These are phyloP conservation scores for Alloascoidea africana DNA, from an alignment of 805 yeast species.

Conservation along the genomic window DNA sequence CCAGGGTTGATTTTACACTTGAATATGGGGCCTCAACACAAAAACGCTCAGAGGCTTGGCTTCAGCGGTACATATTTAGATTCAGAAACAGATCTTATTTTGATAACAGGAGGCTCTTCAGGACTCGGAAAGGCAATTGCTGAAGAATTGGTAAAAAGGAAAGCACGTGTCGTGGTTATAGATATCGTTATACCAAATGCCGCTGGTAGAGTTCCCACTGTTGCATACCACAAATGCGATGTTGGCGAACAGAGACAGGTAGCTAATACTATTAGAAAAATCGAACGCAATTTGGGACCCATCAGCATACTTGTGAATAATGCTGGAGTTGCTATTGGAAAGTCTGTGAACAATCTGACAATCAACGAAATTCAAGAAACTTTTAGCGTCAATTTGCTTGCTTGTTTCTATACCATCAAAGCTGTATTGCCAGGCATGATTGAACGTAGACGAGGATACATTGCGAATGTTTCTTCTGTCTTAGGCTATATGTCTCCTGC, in stretches of 20 bases:
- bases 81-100: conserved; percentile 33
- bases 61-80: neutral
- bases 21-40: too few species aligned
- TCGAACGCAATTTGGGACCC: conserved; percentile 34
- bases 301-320: conserved; percentile 68
- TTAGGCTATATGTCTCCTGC: conserved; percentile 82
- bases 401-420: conserved; percentile 57
- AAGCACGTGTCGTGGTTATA: conserved; percentile 44
- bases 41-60: neutral
- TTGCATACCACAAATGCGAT: conserved; percentile 52
- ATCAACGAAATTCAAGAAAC: conserved; percentile 46
- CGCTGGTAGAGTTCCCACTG: conserved; percentile 21
- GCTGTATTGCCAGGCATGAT: conserved; percentile 66
- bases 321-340: conserved; percentile 63
- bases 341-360: conserved; percentile 34
- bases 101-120: conserved; percentile 73
- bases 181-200: conserved; percentile 37
- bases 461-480: conserved; percentile 73
- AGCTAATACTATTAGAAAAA: conserved; percentile 19
- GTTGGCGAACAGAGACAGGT: conserved; percentile 40
- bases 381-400: conserved; percentile 51
- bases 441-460: conserved; percentile 43
- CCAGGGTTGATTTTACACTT: too few species aligned
- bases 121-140: conserved; percentile 69
- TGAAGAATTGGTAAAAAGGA: conserved; percentile 22